A percentile compares a stretch with the other conserved stretches of the same genome.
phyloP scores from a whole-genome alignment of 2,329 filamentous ascomycete genomes.

The Pestalotiopsis sp. region DNA sequence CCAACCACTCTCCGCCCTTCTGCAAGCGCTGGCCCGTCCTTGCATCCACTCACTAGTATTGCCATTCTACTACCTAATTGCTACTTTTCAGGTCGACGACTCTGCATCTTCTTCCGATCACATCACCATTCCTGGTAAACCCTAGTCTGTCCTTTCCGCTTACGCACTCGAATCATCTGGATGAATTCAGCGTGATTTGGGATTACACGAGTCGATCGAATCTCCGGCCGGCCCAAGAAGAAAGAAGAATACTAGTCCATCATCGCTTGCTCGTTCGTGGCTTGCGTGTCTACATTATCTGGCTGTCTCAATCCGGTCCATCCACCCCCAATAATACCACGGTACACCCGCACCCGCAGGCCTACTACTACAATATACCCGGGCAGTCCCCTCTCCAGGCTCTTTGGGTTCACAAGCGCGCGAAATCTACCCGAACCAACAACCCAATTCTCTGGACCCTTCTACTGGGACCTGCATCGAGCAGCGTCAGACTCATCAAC shows the following conservation, averaged over 20 bases:
- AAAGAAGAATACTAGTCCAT: neutral
- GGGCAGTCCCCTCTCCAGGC: neutral
- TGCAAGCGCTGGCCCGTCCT: constrained; percentile 31
- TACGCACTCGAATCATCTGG: neutral
- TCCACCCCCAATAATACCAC: neutral
- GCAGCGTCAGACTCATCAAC: neutral
- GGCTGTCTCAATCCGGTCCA: neutral
- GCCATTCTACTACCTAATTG: constrained; percentile 6
- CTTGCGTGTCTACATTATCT: neutral
- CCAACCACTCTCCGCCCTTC: constrained; percentile 26
- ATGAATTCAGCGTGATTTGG: neutral
- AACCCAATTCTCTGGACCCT: constrained; percentile 10
- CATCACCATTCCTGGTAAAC: constrained; percentile 12
- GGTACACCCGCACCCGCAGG: neutral
- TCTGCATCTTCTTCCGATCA: constrained; percentile 3
- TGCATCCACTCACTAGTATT: constrained; percentile 27
- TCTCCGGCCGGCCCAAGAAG: neutral
- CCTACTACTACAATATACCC: neutral
- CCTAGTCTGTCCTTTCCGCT: constrained; percentile 17
- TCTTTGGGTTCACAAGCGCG: constrained; percentile 12
- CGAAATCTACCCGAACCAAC: constrained; percentile 10
- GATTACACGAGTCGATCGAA: constrained; percentile 8
- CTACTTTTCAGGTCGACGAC: neutral
- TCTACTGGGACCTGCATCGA: constrained; percentile 9
- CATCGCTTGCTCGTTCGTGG: neutral